phyloP scores from a whole-genome alignment of 1,139 yeast genomes.

The Yarrowia galli region DNA sequence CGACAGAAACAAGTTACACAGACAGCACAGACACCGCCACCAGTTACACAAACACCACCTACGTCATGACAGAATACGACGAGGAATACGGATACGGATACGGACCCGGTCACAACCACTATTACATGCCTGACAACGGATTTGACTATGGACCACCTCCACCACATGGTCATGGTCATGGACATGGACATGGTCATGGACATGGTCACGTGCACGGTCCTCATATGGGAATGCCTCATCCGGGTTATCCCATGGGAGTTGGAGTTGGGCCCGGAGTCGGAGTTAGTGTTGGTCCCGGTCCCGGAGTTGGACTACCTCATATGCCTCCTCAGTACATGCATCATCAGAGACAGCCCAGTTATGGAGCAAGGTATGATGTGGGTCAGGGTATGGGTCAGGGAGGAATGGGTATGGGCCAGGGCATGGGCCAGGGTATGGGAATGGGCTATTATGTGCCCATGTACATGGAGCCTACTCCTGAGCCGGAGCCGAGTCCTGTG shows the following conservation, averaged over 20 bases:
- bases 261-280: too few species aligned
- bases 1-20: not conserved
- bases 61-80: not conserved
- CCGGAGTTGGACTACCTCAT: not conserved
- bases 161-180: not conserved
- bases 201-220: not conserved
- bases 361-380: not conserved
- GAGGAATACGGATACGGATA: not conserved
- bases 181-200: not conserved
- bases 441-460: slow-evolving; percentile 19
- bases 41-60: not conserved
- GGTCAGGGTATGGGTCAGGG: not conserved
- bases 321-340: slow-evolving; percentile 6
- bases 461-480: slow-evolving; percentile 16
- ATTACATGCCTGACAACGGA: slow-evolving; percentile 19
- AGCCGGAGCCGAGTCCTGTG: not conserved
- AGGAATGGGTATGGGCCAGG: not conserved
- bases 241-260: not conserved
- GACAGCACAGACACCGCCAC: too few species aligned
- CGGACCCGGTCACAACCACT: not conserved
- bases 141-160: slow-evolving; percentile 6
- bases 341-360: slow-evolving; percentile 23
- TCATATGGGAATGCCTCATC: not conserved
- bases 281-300: too few species aligned
- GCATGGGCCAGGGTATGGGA: too few species aligned